These are phyloP conservation scores for Termitomyces heimii DNA, from an alignment of 768 basidiomycete genomes.

Conservation along the genomic window DNA sequence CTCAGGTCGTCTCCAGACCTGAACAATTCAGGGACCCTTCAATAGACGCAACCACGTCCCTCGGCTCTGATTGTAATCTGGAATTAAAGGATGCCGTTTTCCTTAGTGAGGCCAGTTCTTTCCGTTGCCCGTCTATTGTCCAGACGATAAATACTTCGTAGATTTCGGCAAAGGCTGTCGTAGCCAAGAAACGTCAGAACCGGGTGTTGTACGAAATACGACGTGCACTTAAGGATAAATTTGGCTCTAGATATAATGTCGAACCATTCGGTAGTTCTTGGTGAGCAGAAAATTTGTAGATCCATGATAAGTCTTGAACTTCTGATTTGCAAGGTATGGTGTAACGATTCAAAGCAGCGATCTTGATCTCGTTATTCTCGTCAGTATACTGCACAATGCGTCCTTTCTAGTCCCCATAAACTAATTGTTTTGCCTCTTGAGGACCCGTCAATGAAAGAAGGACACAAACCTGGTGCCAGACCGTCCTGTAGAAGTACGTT, in stretches of 20 bases:
- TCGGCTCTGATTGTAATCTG: neutral
- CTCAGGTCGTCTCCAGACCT: neutral
- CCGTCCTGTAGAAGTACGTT: neutral
- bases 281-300: conserved; percentile 5
- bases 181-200: neutral
- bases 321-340: conserved; percentile 28
- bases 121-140: neutral
- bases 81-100: neutral
- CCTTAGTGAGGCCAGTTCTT: neutral
- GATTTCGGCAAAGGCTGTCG: neutral
- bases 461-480: conserved; percentile 7
- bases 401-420: neutral
- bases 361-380: conserved; percentile 47
- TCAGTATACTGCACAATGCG: conserved; percentile 20
- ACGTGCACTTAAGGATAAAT: conserved; percentile 19
- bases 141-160: neutral
- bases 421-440: conserved; percentile 4
- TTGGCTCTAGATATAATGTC: conserved; percentile 27
- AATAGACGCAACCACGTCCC: neutral
- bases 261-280: conserved; percentile 43
- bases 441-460: conserved; percentile 19
- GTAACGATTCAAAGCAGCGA: conserved; percentile 35
- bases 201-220: conserved; percentile 13
- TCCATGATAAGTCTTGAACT: neutral
- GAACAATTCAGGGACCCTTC: neutral